Evolutionary conservation across 2,329 filamentous ascomycete species (phyloP), one percentile per base, ranked within the genome.

Genomic region (Podosphaera aphanis): DNA sequence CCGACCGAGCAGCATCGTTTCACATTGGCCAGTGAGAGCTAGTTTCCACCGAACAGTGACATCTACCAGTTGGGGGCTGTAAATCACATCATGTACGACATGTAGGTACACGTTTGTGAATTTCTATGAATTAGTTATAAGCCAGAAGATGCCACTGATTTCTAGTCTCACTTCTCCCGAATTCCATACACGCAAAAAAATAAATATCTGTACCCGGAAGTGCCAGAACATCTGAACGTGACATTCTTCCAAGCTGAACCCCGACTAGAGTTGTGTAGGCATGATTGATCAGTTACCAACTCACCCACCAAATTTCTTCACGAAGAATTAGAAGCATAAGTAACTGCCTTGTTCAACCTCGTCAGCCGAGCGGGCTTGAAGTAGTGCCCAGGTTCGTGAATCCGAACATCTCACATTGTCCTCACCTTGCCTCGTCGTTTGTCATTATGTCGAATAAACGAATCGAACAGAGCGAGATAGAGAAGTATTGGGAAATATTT

Each of bases 401-500:
- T 33, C 13, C 29, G 3, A 33, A 11, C 15, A n/a, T 11, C 15
- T 33, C 29, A 11, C 3, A 11, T 13, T 13, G 11, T 13, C 29
- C 20, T n/a, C 11, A n/a, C n/a, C n/a, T 16, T 21, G 10, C 21
- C 21, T 25, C n/a, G 20, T 2, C n/a, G 39, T 5, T 11, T 15
- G 8, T 33, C 51, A 58, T 29, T 41, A 61, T 61, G 57, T 56
- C 58, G 5, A 57, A 54, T 49, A 73, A 73, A 52, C 64, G 66
- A 50, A 81, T 81, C 54, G 76, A 80, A 57, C 75, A 79, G 62
- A 76, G 73, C 66, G 79, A 83, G 61, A 74, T 83, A 53, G 76
- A 82, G 57, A 75, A 79, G 52, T 83, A 83, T 63, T 83, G 79
- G 79, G 79, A 83, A 63, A 83, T 83, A 59, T 83, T 83, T 64